phyloP scores from a whole-genome alignment of 163 green algal species.

The Scenedesmus sp. region DNA sequence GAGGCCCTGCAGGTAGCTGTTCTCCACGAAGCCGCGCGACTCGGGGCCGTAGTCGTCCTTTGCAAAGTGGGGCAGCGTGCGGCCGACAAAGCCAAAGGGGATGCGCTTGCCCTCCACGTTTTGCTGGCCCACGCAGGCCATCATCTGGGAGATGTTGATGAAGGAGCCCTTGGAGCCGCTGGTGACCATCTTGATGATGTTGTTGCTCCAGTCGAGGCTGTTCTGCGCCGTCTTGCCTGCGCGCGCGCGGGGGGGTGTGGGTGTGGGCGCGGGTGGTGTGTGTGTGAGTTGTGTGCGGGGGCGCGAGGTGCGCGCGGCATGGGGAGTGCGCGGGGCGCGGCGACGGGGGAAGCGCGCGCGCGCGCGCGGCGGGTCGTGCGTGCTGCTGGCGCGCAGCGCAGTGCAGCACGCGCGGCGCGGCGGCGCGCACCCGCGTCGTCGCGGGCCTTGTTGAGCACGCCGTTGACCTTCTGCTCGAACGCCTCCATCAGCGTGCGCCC shows the following conservation, averaged over 20 bases:
- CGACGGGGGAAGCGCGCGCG: no score
- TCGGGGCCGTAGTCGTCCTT: slow-evolving; percentile 99
- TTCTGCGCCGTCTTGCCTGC: slow-evolving; percentile 88
- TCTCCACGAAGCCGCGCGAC: slow-evolving; percentile 97
- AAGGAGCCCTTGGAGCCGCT: slow-evolving; percentile 96
- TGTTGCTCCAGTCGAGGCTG: slow-evolving; percentile 91
- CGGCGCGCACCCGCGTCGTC: slow-evolving; percentile 44
- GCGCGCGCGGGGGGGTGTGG: slow-evolving; percentile 27
- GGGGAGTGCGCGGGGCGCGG: no score
- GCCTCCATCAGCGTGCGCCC: slow-evolving; percentile 92
- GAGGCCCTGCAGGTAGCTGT: slow-evolving; percentile 96
- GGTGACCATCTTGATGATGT: slow-evolving; percentile 98
- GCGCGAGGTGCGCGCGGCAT: no score
- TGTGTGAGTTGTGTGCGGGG: no score
- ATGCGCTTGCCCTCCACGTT: slow-evolving; percentile 99
- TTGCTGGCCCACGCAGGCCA: slow-evolving; percentile 99
- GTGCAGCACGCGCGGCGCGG: no score
- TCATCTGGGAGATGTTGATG: slow-evolving; percentile 99
- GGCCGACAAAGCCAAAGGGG: slow-evolving; percentile 93
- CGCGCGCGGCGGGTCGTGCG: no score
- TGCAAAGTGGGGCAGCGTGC: slow-evolving; percentile 96
- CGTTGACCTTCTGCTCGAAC: slow-evolving; percentile 97
- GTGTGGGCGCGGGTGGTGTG: no score
- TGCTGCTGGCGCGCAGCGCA: neutral
- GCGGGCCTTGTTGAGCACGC: slow-evolving; percentile 65